Percentiles rank a stretch among this genome's conserved stretches.
Conservation (phyloP, 2,329 filamentous ascomycete genomes). For the Chalaropsis thielavioides region DNA sequence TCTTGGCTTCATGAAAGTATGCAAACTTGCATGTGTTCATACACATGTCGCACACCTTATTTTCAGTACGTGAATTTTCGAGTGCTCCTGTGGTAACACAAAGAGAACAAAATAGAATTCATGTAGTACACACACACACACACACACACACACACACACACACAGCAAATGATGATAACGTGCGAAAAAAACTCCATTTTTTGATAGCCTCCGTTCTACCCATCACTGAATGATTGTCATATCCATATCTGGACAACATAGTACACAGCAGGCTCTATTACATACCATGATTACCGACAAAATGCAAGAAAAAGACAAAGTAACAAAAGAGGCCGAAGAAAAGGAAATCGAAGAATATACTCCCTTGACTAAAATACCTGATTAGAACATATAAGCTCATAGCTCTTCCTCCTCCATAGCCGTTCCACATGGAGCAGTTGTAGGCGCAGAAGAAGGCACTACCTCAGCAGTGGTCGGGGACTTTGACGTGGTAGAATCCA, state of each 20-base stretch:
- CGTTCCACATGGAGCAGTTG: conserved; percentile 1
- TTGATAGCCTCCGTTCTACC: conserved; percentile 1
- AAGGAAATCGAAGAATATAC: not conserved
- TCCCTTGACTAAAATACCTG: conserved; percentile 10
- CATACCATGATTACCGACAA: not conserved
- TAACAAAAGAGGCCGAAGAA: conserved; percentile 6
- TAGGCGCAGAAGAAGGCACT: conserved; percentile 10
- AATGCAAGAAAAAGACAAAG: conserved; percentile 10
- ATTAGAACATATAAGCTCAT: not conserved
- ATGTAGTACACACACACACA: too few relatives aligned
- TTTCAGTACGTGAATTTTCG: too few relatives aligned
- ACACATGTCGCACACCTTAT: too few relatives aligned
- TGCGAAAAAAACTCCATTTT: conserved; percentile 16
- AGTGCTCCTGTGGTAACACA: too few relatives aligned
- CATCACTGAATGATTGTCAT: not conserved
- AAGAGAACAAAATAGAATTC: too few relatives aligned
- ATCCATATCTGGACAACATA: conserved; percentile 6
- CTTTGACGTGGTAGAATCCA: conserved; percentile 13
- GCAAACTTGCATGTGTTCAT: too few relatives aligned
- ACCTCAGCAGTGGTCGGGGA: conserved; percentile 10
- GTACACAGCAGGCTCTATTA: not conserved
- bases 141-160: too few relatives aligned
- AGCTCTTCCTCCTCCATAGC: conserved; percentile 18
- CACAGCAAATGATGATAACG: conserved; percentile 3
- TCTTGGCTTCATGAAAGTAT: too few relatives aligned